phyloP scores from a whole-genome alignment of 805 yeast species.

The Spathaspora boniae region DNA sequence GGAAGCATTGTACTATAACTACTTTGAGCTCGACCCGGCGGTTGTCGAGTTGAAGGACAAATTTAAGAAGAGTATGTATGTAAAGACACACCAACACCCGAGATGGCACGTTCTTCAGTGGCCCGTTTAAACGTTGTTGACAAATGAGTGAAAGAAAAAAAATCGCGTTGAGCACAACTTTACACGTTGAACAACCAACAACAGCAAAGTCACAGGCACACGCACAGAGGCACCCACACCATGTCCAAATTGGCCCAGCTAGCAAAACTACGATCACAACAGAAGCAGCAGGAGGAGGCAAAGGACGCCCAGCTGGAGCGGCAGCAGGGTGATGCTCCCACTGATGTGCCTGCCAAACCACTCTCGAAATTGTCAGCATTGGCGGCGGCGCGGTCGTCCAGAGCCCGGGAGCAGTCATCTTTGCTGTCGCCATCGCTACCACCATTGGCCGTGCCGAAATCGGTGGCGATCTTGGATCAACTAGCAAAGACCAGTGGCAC shows the following conservation, averaged over 20 bases:
- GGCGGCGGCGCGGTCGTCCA: constrained; percentile 38
- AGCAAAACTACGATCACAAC: constrained; percentile 19
- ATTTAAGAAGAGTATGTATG: constrained; percentile 47
- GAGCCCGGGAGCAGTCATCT: constrained; percentile 10
- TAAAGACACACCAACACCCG: constrained; percentile 2
- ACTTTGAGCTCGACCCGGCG: constrained; percentile 51
- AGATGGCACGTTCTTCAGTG: neutral
- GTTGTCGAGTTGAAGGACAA: constrained; percentile 42
- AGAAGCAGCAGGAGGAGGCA: constrained; percentile 5
- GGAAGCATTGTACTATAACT: constrained; percentile 57
- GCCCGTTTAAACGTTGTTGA: neutral
- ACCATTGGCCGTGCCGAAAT: constrained; percentile 1
- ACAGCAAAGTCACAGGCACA: constrained; percentile 1
- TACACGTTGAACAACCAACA: no score
- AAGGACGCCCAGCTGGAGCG: neutral
- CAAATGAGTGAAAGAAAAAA: constrained; percentile 1
- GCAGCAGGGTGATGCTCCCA: constrained; percentile 1
- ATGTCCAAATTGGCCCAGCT: constrained; percentile 24
- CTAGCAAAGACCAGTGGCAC: constrained; percentile 1
- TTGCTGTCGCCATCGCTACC: neutral
- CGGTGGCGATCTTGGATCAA: constrained; percentile 3
- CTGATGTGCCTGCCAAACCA: constrained; percentile 4
- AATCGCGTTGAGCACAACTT: neutral
- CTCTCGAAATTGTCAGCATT: constrained; percentile 44
- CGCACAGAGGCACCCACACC: neutral